Evolutionary conservation across 768 basidiomycete species (phyloP).

Genomic region (Peribolospora kevripleyi): DNA sequence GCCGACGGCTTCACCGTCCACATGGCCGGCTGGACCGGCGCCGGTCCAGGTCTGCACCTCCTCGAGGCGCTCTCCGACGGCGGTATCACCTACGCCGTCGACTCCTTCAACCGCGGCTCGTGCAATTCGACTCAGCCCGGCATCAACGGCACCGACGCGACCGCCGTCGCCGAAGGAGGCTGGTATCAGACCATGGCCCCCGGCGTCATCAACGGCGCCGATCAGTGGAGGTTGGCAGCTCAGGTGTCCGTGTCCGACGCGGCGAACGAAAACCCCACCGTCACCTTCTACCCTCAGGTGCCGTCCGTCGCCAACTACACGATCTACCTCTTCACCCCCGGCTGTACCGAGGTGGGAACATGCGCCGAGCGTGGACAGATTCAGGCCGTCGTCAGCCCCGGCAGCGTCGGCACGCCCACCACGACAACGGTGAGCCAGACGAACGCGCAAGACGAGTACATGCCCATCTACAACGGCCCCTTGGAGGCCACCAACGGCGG

Average conservation of each 20-base stretch:
- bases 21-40: conserved; percentile 48
- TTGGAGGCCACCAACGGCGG: conserved; percentile 46
- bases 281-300: conserved; percentile 83
- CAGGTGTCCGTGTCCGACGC: no score
- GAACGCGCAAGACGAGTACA: conserved; percentile 35
- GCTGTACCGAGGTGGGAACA: conserved; percentile 55
- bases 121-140: conserved; percentile 15
- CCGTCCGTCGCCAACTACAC: conserved; percentile 67
- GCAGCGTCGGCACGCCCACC: conserved; percentile 42
- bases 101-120: conserved; percentile 2
- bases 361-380: conserved; percentile 61
- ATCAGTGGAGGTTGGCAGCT: no score
- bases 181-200: no score
- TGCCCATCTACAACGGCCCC: conserved; percentile 54
- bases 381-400: conserved; percentile 39
- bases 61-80: conserved; percentile 82
- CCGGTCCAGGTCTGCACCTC: conserved; percentile 58
- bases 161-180: no score
- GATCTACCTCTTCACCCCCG: conserved; percentile 62
- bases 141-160: conserved; percentile 31
- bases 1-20: conserved; percentile 51
- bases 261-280: conserved; percentile 27
- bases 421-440: conserved; percentile 52
- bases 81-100: conserved; percentile 10
- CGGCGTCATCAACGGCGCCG: no score